Percentiles rank a stretch among this genome's conserved stretches.
Evolutionary conservation across 345 rosid genomes (phyloP).

Genomic region (Odontarrhena argentea): DNA sequence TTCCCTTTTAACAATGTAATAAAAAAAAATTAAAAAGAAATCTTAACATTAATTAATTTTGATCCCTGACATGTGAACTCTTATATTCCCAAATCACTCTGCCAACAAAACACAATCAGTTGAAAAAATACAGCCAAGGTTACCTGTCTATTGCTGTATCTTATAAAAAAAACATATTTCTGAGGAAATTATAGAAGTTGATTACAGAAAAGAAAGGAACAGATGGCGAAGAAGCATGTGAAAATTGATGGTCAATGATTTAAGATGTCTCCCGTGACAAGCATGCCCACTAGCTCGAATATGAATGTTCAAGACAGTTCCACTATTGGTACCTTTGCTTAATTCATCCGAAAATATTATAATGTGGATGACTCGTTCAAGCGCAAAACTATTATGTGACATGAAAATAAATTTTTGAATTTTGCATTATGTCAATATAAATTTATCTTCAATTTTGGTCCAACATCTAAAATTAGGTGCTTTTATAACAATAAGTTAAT

Average conservation of each 20-base stretch:
- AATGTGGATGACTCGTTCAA: no score
- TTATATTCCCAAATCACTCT: slow-evolving; percentile 9
- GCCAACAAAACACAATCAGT: slow-evolving; percentile 16
- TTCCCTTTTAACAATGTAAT: no score
- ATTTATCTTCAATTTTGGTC: no score
- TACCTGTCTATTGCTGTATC: slow-evolving; percentile 33
- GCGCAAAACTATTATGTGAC: no score
- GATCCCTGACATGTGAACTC: slow-evolving; percentile 27
- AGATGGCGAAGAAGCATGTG: slow-evolving; percentile 41
- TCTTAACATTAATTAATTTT: background rate
- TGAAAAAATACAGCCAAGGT: slow-evolving; percentile 5
- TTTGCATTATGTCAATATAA: no score
- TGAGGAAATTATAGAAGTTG: slow-evolving; percentile 23
- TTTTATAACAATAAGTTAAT: no score
- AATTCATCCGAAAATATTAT: no score
- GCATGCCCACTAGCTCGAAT: slow-evolving; percentile 33
- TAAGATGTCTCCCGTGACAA: slow-evolving; percentile 45
- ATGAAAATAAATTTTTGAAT: no score
- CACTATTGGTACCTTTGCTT: background rate
- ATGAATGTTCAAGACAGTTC: background rate
- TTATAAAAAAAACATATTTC: background rate
- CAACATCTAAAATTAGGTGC: no score
- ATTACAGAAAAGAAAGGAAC: background rate
- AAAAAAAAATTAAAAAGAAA: background rate
- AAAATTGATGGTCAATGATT: slow-evolving; percentile 36